phyloP scores from a whole-genome alignment of 345 rosid genomes.

The Rhodomyrtus tomentosa region DNA sequence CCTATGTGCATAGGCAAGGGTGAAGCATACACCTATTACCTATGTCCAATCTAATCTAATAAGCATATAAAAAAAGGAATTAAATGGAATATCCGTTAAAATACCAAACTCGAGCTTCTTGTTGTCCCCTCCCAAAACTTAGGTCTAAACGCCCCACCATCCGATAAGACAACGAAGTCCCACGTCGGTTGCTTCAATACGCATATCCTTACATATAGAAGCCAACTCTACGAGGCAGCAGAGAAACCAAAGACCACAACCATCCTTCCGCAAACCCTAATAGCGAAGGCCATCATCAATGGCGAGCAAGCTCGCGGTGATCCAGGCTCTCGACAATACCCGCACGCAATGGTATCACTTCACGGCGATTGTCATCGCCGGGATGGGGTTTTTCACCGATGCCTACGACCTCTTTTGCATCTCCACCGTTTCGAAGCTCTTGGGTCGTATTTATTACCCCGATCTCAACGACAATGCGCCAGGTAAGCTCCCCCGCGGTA shows the following conservation, averaged over 20 bases:
- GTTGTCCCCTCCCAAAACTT: neutral
- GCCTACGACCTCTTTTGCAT: constrained; percentile 67
- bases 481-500: constrained; percentile 13
- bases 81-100: neutral
- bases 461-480: constrained; percentile 10
- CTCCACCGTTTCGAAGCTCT: constrained; percentile 37
- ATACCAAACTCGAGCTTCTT: neutral
- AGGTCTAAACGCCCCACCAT: neutral
- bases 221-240: neutral
- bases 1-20: neutral
- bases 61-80: neutral
- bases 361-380: constrained; percentile 47
- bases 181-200: neutral
- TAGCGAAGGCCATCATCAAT: neutral
- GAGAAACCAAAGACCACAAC: neutral
- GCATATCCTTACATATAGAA: neutral
- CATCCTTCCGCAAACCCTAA: neutral
- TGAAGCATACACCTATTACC: neutral
- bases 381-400: constrained; percentile 72
- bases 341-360: constrained; percentile 47
- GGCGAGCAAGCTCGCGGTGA: constrained; percentile 17
- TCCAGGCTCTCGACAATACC: constrained; percentile 42
- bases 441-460: constrained; percentile 52
- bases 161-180: neutral
- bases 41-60: neutral